Evolutionary conservation across 2,329 filamentous ascomycete species (phyloP), one percentile per base, ranked within the genome.

Genomic region (Epichloe sibirici): DNA sequence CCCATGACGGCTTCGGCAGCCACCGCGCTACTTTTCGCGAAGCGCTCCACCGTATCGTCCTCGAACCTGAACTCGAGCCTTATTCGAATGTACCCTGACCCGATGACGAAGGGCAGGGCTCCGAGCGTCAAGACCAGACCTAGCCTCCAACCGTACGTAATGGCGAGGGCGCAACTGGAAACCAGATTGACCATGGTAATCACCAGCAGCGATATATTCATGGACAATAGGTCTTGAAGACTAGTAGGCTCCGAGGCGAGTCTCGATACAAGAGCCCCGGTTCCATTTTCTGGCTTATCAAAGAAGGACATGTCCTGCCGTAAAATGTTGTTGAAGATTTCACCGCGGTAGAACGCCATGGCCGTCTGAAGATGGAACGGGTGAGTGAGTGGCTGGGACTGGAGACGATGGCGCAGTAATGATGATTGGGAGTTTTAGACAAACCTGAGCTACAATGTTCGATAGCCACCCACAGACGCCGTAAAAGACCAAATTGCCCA

Each of bases 251-350:
- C 69, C 0, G 65, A 60, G 2, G 67, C 64, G 0, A 72, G 56
- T 8, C 67, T 61, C 1, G 67, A 66, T 0, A 69, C 68, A 2
- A 73, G 62, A 0, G 70, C 63, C 0, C 70, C 70, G 2, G 69
- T 69, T 43, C 62, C 63, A 38, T 71, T 67, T 4, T 64, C 60
- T 0, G 65, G 61, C 6, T 64, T 54, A 55, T 74, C 70, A 55
- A 73, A 73, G 59, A 73, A 74, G 12, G 66, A 56, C 62, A 82
- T 76, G 54, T 79, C 74, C 58, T 82, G 77, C 21, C 72, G 69
- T 6, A 82, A 66, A 1, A 77, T 74, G 49, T 73, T 76, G 45
- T 71, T 67, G 52, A 83, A 72, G 12, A 71, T 59, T 48, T 72
- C 68, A 6, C 58, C 54, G 1, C 70, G 68, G 40, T 70, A 71